phyloP scores from a whole-genome alignment of 139 green algal species.

The Edaphochlamys debaryana region DNA sequence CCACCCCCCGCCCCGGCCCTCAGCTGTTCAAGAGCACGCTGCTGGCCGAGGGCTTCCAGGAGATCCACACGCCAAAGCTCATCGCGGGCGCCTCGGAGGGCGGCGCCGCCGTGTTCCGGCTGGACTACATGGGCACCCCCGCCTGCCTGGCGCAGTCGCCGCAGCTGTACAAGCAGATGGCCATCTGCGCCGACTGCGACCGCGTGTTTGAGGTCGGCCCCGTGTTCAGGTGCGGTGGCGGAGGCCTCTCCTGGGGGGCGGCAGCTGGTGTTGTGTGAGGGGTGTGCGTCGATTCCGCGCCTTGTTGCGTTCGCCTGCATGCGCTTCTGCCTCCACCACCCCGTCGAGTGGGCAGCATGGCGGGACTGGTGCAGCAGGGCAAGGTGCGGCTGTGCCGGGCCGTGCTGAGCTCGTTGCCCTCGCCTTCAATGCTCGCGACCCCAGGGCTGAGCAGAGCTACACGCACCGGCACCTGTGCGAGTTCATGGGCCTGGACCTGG shows the following conservation, averaged over 20 bases:
- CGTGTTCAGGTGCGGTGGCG: slow-evolving; percentile 94
- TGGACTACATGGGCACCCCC: slow-evolving; percentile 94
- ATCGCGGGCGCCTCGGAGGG: slow-evolving; percentile 87
- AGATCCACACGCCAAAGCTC: slow-evolving; percentile 99
- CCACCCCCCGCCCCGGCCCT: neutral
- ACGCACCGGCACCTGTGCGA: slow-evolving; percentile 99
- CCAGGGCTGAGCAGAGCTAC: slow-evolving; percentile 91
- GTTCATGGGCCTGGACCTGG: slow-evolving; percentile 98
- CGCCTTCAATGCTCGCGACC: too few relatives aligned
- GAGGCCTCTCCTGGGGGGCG: too few relatives aligned
- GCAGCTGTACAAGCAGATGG: slow-evolving; percentile 99
- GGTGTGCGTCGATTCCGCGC: too few relatives aligned
- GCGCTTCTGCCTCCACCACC: too few relatives aligned
- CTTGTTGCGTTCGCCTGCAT: too few relatives aligned
- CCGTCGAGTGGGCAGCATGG: too few relatives aligned
- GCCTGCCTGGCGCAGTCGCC: slow-evolving; percentile 92
- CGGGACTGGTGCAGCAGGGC: too few relatives aligned
- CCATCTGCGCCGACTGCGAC: slow-evolving; percentile 92
- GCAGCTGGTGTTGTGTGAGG: neutral
- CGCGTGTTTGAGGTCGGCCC: slow-evolving; percentile 97
- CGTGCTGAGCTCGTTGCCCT: too few relatives aligned
- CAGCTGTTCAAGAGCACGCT: slow-evolving; percentile 83
- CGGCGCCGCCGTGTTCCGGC: slow-evolving; percentile 92
- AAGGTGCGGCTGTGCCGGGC: too few relatives aligned
- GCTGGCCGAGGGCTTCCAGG: slow-evolving; percentile 81